A percentile compares a stretch with the other conserved stretches of the same genome.
These are phyloP conservation scores for Russula foetens DNA, from an alignment of 768 basidiomycete species.

Conservation along the genomic window DNA sequence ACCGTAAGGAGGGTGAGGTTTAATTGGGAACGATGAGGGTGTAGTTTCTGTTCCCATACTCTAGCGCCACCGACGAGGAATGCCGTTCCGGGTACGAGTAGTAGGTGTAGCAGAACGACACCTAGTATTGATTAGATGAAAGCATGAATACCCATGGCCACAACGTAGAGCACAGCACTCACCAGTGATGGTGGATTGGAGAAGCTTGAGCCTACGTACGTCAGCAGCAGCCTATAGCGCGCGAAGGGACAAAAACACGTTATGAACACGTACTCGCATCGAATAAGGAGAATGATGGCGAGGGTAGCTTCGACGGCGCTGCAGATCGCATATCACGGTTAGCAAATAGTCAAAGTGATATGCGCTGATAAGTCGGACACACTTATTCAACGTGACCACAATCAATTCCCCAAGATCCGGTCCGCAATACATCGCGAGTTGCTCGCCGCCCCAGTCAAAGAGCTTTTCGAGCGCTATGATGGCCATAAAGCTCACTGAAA, in stretches of 20 bases:
- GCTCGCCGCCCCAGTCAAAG: conserved; percentile 59
- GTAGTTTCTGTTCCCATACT: conserved; percentile 57
- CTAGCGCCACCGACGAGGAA: conserved; percentile 69
- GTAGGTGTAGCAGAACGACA: conserved; percentile 64
- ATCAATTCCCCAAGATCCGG: conserved; percentile 59
- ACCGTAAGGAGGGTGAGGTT: conserved; percentile 63
- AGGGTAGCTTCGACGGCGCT: conserved; percentile 67
- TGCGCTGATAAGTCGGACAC: conserved; percentile 9
- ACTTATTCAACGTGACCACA: conserved; percentile 61
- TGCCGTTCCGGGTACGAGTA: conserved; percentile 60
- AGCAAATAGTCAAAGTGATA: background rate
- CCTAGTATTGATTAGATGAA: conserved; percentile 30
- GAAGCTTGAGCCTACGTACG: conserved; percentile 41
- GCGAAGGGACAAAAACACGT: background rate
- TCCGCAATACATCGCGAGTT: conserved; percentile 46
- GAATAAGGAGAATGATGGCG: conserved; percentile 57
- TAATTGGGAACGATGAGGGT: conserved; percentile 55
- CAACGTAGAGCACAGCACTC: conserved; percentile 5
- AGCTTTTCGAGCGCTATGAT: conserved; percentile 59
- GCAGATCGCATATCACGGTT: background rate
- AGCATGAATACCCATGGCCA: background rate
- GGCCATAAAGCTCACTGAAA: conserved; percentile 51
- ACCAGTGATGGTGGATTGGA: conserved; percentile 67
- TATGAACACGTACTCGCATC: conserved; percentile 52
- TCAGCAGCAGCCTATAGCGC: background rate